Evolutionary conservation across 305 asterid species (phyloP).

Genomic region (Fraxinus platypoda): DNA sequence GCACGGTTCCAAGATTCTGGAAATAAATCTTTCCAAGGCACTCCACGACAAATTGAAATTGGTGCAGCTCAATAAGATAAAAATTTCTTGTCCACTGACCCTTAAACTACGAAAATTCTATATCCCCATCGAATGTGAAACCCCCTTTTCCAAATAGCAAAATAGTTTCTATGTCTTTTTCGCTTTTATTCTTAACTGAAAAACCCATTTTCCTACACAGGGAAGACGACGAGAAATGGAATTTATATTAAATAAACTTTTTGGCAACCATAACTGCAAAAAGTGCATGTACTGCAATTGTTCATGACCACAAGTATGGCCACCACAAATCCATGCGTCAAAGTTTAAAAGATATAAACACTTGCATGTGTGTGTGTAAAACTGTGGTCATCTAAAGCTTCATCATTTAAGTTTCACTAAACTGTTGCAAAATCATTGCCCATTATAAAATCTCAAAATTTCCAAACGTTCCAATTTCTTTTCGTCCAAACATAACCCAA

Average conservation of each 20-base stretch:
- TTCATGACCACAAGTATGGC: conserved; percentile 6
- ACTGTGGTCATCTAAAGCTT: not conserved
- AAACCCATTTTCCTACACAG: conserved; percentile 3
- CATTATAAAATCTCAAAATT: conserved; percentile 12
- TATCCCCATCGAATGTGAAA: not conserved
- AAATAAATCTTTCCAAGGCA: not conserved
- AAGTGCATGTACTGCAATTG: not conserved
- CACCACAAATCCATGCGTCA: conserved; percentile 1
- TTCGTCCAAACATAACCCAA: not conserved
- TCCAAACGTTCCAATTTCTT: not conserved
- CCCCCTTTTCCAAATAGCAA: not conserved
- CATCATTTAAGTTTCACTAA: conserved; percentile 5
- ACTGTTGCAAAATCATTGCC: conserved; percentile 9
- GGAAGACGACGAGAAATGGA: conserved; percentile 13
- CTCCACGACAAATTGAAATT: not conserved
- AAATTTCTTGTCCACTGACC: conserved; percentile 3
- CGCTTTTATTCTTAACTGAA: not conserved
- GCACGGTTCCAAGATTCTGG: not conserved
- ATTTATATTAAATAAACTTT: not conserved
- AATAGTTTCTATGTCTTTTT: not conserved
- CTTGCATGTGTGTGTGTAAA: not conserved
- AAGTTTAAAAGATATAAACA: not conserved
- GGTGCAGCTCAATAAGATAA: conserved; percentile 5
- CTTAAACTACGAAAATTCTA: not conserved
- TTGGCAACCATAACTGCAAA: not conserved